Percentiles rank a stretch among this genome's conserved stretches.
These are phyloP conservation scores for Aspergillus homomorphus DNA, from an alignment of 495 filamentous ascomycete genomes.

Conservation along the genomic window DNA sequence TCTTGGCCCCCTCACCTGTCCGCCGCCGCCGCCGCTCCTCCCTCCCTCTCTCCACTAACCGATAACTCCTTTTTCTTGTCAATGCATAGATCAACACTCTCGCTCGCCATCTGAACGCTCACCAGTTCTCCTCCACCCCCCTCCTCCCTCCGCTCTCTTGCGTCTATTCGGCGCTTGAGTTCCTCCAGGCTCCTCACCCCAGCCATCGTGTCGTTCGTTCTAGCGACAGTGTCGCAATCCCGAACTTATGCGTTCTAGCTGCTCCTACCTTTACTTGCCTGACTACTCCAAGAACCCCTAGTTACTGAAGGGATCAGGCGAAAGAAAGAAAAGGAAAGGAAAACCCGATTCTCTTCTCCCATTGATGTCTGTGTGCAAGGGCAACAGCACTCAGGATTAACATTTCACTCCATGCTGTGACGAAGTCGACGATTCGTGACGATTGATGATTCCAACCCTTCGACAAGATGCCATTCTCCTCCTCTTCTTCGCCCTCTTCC, in stretches of 20 bases:
- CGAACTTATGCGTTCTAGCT: constrained; percentile 23
- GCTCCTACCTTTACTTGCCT: constrained; percentile 5
- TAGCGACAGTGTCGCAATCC: constrained; percentile 24
- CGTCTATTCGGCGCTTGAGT: constrained; percentile 4
- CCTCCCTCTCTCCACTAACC: constrained; percentile 8
- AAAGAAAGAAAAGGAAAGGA: too few relatives aligned
- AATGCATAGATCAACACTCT: constrained; percentile 13
- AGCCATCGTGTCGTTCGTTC: neutral
- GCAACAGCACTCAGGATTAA: constrained; percentile 13
- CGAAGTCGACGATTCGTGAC: constrained; percentile 25
- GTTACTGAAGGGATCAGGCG: constrained; percentile 16
- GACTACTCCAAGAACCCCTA: constrained; percentile 15
- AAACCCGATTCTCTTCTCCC: neutral
- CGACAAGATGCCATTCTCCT: constrained; percentile 29
- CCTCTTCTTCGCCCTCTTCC: constrained; percentile 21
- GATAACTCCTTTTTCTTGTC: constrained; percentile 11
- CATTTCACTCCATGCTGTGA: constrained; percentile 32
- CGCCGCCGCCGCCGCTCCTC: constrained; percentile 2
- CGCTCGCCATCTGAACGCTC: neutral
- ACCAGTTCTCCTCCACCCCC: neutral
- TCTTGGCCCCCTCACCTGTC: constrained; percentile 4
- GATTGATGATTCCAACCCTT: constrained; percentile 27
- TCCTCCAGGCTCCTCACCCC: neutral
- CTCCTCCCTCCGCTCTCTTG: constrained; percentile 9
- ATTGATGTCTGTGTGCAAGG: constrained; percentile 26